A percentile compares a stretch with the other conserved stretches of the same genome.
Conservation (phyloP, 345 rosid genomes). For the Gossypium stocksii region DNA sequence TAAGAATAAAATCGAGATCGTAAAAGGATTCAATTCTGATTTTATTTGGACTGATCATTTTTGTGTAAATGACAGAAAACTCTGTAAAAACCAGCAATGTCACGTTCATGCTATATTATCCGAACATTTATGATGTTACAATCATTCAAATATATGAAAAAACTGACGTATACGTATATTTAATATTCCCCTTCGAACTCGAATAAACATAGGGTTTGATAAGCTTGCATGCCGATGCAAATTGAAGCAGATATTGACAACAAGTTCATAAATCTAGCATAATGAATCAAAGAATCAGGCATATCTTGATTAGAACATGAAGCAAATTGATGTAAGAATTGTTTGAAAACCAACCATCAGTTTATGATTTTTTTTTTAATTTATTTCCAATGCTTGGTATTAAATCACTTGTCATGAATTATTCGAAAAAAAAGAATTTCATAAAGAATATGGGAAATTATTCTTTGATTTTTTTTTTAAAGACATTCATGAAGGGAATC, state of each 20-base stretch:
- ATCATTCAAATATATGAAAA: too few relatives aligned
- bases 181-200: neutral
- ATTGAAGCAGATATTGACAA: slow-evolving; percentile 2
- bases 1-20: neutral
- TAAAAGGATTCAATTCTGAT: neutral
- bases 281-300: slow-evolving; percentile 6
- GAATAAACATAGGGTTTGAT: neutral
- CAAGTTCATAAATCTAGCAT: neutral
- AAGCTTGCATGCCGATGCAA: neutral
- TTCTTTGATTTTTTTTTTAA: neutral
- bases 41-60: neutral
- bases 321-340: neutral
- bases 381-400: neutral
- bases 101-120: neutral
- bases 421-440: neutral
- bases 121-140: too few relatives aligned
- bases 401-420: neutral
- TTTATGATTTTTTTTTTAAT: neutral
- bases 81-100: neutral
- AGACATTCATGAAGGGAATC: neutral
- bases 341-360: neutral
- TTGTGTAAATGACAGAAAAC: neutral
- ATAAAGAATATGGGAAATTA: slow-evolving; percentile 14
- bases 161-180: neutral
- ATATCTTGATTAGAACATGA: neutral